phyloP scores from a whole-genome alignment of 495 filamentous ascomycete species.

The Lepidopterella palustris region DNA sequence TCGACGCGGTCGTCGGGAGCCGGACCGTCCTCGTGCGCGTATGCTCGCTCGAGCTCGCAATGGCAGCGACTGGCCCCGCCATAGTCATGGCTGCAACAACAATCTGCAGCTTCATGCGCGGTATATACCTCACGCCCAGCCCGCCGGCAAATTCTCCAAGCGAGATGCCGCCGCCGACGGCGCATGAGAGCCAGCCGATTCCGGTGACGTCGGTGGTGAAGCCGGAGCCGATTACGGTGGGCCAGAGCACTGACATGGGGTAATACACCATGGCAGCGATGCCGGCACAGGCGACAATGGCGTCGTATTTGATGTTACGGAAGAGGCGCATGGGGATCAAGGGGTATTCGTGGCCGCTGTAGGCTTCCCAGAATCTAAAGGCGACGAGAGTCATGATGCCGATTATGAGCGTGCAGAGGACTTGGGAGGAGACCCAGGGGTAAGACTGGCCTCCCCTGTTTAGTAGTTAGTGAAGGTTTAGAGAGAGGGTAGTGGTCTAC shows the following conservation, averaged over 20 bases:
- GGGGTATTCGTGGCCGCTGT: slow-evolving; percentile 28
- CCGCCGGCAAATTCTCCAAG: slow-evolving; percentile 23
- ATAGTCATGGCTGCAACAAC: slow-evolving; percentile 14
- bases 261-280: slow-evolving; percentile 39
- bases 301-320: slow-evolving; percentile 40
- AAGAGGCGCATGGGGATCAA: slow-evolving; percentile 45
- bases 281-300: slow-evolving; percentile 37
- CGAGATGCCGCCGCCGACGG: slow-evolving; percentile 22
- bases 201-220: slow-evolving; percentile 34
- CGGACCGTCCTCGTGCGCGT: slow-evolving; percentile 15
- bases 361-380: slow-evolving; percentile 46
- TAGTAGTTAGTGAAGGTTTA: not conserved
- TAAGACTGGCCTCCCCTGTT: slow-evolving; percentile 49
- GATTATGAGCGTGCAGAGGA: slow-evolving; percentile 44
- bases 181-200: slow-evolving; percentile 36
- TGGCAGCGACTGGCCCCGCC: slow-evolving; percentile 18
- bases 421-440: slow-evolving; percentile 45
- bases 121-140: slow-evolving; percentile 12
- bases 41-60: slow-evolving; percentile 8
- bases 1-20: slow-evolving; percentile 19
- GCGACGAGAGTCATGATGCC: slow-evolving; percentile 40
- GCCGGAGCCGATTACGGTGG: slow-evolving; percentile 28
- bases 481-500: not conserved
- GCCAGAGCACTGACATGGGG: slow-evolving; percentile 39
- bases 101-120: slow-evolving; percentile 23